These are phyloP conservation scores for Myrica gale DNA, from an alignment of 306 rosid species.

Conservation along the genomic window DNA sequence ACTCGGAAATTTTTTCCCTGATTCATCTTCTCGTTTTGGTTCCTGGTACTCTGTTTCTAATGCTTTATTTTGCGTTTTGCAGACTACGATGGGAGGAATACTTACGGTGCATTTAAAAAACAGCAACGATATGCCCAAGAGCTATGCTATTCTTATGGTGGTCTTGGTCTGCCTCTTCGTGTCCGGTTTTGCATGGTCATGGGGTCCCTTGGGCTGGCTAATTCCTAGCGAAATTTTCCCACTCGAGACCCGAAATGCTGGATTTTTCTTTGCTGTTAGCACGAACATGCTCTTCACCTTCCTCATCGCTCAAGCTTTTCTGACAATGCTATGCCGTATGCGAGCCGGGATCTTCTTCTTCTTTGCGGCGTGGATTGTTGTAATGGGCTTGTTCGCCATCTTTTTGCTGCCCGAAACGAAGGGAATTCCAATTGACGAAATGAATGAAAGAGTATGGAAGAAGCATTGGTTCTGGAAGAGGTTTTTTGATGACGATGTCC, in stretches of 20 bases:
- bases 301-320: conserved; percentile 36
- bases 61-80: background rate
- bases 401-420: conserved; percentile 37
- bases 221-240: conserved; percentile 38
- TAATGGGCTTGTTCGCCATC: conserved; percentile 7
- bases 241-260: conserved; percentile 28
- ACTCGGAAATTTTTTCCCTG: background rate
- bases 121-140: conserved; percentile 15
- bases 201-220: conserved; percentile 42
- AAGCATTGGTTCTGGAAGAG: conserved; percentile 45
- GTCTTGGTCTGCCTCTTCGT: conserved; percentile 26
- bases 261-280: conserved; percentile 34
- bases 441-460: conserved; percentile 36
- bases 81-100: conserved; percentile 16
- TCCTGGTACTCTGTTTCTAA: background rate
- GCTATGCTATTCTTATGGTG: conserved; percentile 1
- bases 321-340: conserved; percentile 35
- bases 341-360: conserved; percentile 33
- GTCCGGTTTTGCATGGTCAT: conserved; percentile 40
- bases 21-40: background rate
- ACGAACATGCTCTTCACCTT: conserved; percentile 42
- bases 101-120: conserved; percentile 9
- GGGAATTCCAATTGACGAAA: conserved; percentile 39
- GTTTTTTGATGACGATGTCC: background rate
- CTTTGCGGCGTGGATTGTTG: conserved; percentile 27